phyloP scores from a whole-genome alignment of 139 green algal genomes.

The Diplosphaera chodatii region DNA sequence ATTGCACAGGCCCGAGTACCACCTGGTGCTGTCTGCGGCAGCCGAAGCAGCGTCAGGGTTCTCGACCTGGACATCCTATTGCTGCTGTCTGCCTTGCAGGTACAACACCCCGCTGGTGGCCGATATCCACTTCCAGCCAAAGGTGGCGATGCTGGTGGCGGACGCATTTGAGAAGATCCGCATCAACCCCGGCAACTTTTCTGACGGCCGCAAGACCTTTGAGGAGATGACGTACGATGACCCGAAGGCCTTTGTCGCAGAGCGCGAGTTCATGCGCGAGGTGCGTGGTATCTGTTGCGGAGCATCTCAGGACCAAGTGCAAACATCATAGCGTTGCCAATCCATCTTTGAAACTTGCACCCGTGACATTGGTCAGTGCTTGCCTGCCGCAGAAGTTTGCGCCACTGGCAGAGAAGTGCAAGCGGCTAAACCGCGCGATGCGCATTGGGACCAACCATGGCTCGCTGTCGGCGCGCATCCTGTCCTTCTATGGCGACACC shows the following conservation, averaged over 20 bases:
- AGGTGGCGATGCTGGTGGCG: slow-evolving; percentile 92
- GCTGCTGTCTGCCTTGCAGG: too few relatives aligned
- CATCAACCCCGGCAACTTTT: slow-evolving; percentile 95
- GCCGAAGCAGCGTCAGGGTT: too few relatives aligned
- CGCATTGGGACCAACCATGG: slow-evolving; percentile 99
- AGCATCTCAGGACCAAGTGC: too few relatives aligned
- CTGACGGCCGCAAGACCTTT: slow-evolving; percentile 89
- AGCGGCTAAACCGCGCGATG: slow-evolving; percentile 80
- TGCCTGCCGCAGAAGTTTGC: slow-evolving; percentile 74
- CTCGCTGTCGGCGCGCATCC: slow-evolving; percentile 89
- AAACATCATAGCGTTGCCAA: too few relatives aligned
- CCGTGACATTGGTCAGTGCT: too few relatives aligned
- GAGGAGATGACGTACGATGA: slow-evolving; percentile 90
- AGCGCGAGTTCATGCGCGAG: slow-evolving; percentile 85
- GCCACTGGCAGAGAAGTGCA: slow-evolving; percentile 97
- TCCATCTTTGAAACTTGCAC: too few relatives aligned
- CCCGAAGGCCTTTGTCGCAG: slow-evolving; percentile 73
- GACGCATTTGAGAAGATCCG: slow-evolving; percentile 99
- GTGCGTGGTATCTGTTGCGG: too few relatives aligned
- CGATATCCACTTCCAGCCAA: slow-evolving; percentile 98
- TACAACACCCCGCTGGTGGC: slow-evolving; percentile 95
- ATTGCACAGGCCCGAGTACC: too few relatives aligned
- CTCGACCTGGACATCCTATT: too few relatives aligned
- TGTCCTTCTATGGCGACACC: slow-evolving; percentile 93
- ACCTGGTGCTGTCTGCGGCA: too few relatives aligned